Evolutionary conservation across 139 green algal species (phyloP).

Genomic region (Chlamydomonas applanata): DNA sequence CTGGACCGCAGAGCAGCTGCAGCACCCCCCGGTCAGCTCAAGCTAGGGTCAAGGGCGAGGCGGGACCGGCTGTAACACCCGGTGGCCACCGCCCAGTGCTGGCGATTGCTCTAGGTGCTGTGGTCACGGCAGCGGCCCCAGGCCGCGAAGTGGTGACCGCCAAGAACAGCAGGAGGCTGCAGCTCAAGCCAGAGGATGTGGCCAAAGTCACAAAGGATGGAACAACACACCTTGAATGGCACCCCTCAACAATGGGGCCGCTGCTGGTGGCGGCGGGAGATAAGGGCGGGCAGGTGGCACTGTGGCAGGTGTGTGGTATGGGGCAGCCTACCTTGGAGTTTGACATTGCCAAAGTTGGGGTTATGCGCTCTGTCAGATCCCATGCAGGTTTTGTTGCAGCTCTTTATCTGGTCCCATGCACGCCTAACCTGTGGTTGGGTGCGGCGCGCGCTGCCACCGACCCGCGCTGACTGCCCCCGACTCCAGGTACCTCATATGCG

Average conservation of each 20-base stretch:
- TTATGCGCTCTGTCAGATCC: too few relatives aligned
- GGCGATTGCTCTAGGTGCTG: too few relatives aligned
- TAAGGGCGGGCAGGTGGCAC: constrained; percentile 30
- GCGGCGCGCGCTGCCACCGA: too few relatives aligned
- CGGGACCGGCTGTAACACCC: too few relatives aligned
- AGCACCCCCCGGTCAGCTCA: too few relatives aligned
- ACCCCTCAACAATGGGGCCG: neutral
- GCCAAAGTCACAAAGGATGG: constrained; percentile 25
- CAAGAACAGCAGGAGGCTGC: neutral
- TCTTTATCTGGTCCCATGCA: too few relatives aligned
- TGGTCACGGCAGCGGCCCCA: too few relatives aligned
- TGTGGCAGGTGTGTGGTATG: neutral
- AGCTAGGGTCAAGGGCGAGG: too few relatives aligned
- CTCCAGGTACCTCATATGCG: neutral
- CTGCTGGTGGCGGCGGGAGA: constrained; percentile 37
- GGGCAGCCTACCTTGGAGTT: neutral
- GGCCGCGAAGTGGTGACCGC: too few relatives aligned
- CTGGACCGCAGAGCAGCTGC: neutral
- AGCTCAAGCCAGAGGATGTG: constrained; percentile 14
- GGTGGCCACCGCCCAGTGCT: too few relatives aligned
- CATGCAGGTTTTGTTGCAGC: too few relatives aligned
- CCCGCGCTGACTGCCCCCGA: neutral
- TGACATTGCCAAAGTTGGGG: neutral
- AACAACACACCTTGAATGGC: constrained; percentile 16
- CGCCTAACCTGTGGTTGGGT: too few relatives aligned